phyloP scores from a whole-genome alignment of 2,329 filamentous ascomycete genomes.

The Apiospora phragmitis region DNA sequence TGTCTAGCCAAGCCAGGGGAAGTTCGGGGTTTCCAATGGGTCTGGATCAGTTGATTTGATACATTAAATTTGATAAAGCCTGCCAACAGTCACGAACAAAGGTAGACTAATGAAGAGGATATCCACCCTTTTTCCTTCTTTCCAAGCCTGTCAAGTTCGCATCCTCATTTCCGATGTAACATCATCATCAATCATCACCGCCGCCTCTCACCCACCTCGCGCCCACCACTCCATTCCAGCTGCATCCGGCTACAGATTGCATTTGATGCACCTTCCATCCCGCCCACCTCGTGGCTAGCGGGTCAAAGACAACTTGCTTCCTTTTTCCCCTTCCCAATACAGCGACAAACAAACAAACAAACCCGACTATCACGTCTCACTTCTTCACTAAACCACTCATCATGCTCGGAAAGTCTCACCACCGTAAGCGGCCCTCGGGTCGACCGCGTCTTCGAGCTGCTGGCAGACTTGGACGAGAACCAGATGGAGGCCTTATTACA shows the following conservation, averaged over 20 bases:
- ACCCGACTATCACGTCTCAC: background rate
- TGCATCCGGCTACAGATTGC: background rate
- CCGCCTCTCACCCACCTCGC: background rate
- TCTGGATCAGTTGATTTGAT: background rate
- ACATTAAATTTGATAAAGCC: conserved; percentile 2
- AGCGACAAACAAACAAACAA: conserved; percentile 3
- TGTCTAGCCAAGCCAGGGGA: background rate
- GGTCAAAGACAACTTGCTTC: background rate
- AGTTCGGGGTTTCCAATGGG: background rate
- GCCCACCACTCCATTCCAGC: background rate
- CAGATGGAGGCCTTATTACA: conserved; percentile 28
- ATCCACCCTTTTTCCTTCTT: background rate
- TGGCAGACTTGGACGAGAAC: conserved; percentile 28
- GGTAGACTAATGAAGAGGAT: background rate
- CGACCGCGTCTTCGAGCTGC: conserved; percentile 30
- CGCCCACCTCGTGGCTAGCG: conserved; percentile 6
- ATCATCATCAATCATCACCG: background rate
- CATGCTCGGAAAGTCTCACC: conserved; percentile 22
- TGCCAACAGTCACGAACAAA: background rate
- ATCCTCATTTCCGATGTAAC: conserved; percentile 10
- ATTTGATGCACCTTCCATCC: conserved; percentile 5
- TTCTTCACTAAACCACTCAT: conserved; percentile 1
- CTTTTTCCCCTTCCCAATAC: background rate
- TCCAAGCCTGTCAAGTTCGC: background rate
- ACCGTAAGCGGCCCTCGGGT: conserved; percentile 28